A percentile compares a stretch with the other conserved stretches of the same genome.
phyloP scores from a whole-genome alignment of 1,284 basidiomycete genomes.

The Earliella scabrosa region DNA sequence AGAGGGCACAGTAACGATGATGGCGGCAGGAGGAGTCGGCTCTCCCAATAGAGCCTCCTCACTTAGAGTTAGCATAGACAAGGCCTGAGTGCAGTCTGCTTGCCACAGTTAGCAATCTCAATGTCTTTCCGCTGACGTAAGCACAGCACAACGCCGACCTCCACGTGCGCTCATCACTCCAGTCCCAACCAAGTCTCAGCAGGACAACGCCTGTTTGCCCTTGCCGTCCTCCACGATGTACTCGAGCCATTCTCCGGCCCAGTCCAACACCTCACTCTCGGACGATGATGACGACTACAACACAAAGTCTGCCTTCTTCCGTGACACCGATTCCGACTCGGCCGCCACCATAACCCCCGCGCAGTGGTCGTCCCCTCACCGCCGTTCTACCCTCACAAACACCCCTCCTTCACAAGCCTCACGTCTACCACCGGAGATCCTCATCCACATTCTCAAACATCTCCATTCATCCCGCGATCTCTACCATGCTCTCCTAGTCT shows the following conservation, averaged over 20 bases:
- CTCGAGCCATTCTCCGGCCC: constrained; percentile 60
- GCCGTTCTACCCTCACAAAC: constrained; percentile 31
- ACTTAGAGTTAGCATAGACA: constrained; percentile 15
- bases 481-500: constrained; percentile 81
- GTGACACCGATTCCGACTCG: constrained; percentile 37
- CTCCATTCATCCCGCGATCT: constrained; percentile 79
- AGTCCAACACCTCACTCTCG: constrained; percentile 56
- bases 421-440: constrained; percentile 84
- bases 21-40: constrained; percentile 10
- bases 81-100: not conserved
- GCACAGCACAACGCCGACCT: not conserved
- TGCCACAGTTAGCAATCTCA: constrained; percentile 9
- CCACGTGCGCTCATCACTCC: constrained; percentile 25
- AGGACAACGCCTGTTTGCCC: constrained; percentile 14
- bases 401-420: constrained; percentile 48
- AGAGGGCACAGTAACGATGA: constrained; percentile 33
- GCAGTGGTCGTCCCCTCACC: constrained; percentile 66
- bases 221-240: constrained; percentile 41
- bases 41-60: constrained; percentile 2
- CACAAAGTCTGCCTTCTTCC: constrained; percentile 52
- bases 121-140: constrained; percentile 25
- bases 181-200: constrained; percentile 10
- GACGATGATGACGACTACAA: constrained; percentile 66
- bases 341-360: constrained; percentile 57
- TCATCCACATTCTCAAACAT: constrained; percentile 92